Evolutionary conservation across 495 filamentous ascomycete genomes (phyloP), one percentile per base, ranked within the genome.

Genomic region (Durotheca rogersii): DNA sequence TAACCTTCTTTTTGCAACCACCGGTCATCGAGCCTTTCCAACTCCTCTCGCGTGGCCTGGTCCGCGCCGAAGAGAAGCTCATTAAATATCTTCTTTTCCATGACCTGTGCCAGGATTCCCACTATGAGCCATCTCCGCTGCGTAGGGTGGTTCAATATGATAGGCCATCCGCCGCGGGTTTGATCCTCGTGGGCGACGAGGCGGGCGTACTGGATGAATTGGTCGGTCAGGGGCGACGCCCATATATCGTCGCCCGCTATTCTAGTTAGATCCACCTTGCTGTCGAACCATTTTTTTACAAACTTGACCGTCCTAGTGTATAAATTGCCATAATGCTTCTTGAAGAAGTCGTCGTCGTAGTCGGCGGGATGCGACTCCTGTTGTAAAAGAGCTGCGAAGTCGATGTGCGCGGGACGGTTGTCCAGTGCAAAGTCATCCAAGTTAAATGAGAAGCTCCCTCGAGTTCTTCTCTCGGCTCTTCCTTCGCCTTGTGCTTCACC

Each of bases 61-160:
- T 60, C 51, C 1, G 65, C 73, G 3, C 76, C 74, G 51, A 75
- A 79, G 1, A 78, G 48, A 32, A 75, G 50, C 19, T 68, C 64
- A 23, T 66, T 66, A 46, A 75, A 79, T 6, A 79, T 64, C 15
- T 60, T 61, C 30, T 48, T 67, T 46, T 73, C 66, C 19, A 79
- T 46, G 34, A 76, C 56, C 59, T 66, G 69, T 6, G 58, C 61
- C 1, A 78, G 38, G 7, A 79, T 61, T 3, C 63, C 72, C 47
- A 66, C 64, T 12, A 75, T 42, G 10, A 79, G 54, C 56, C 62
- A 73, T 47, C 62, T 66, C 16, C 76, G 65, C 20, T 68, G 61
- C 12, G 2, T 2, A 7, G 34, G 44, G 23, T 67, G 55, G 35
- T 56, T 41, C 7, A 79, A 31, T 43, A 78, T 31, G 10, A 29